Base-by-base conservation (phyloP, 495 filamentous ascomycete species). In the Aspergillus steynii region DNA sequence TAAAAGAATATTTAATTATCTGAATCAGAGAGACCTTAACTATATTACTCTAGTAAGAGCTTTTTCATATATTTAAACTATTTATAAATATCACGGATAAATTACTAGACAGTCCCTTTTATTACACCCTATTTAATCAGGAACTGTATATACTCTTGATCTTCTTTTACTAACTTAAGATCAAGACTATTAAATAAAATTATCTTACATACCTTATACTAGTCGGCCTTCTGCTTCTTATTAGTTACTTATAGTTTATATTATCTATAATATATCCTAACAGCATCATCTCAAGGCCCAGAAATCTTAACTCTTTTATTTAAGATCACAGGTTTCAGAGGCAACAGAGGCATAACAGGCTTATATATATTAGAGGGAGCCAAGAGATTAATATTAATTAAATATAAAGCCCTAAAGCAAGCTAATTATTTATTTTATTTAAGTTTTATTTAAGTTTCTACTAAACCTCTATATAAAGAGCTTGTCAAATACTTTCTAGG, bases 191-290 rank as follows among this genome's bases (percentile, higher is more conserved):
- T 58, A 47, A 26, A 55, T 57, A 29, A 59, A 27, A 45, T 58
- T 50, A 51, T 61, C 32, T 34, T 45, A 50, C 48, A 62, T 53
- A 29, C 51, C 60, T 25, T 46, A 59, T n/a, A 29, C 59, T 29
- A 61, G 34, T 29, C 53, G 37, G 59, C 46, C 37, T 37, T 57
- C 20, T 15, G 53, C 53, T 29, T 61, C 46, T 47, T 57, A 34
- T 37, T 49, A 46, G 54, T 61, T 51, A 57, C 59, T 61, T 58
- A 20, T 10, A 46, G 54, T 56, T 55, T 46, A 31, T 59, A 34
- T 27, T 29, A 59, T 59, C 32, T 34, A 59, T 26, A 51, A 27
- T 50, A 51, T 51, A 7, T n/a, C 49, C 25, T 51, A 20, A 51
- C 26, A 26, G 49, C 26, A 51, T 51, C 7, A 51, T 51, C 49